phyloP scores from a whole-genome alignment of 2,329 filamentous ascomycete species.

The Fusarium subtropicale region DNA sequence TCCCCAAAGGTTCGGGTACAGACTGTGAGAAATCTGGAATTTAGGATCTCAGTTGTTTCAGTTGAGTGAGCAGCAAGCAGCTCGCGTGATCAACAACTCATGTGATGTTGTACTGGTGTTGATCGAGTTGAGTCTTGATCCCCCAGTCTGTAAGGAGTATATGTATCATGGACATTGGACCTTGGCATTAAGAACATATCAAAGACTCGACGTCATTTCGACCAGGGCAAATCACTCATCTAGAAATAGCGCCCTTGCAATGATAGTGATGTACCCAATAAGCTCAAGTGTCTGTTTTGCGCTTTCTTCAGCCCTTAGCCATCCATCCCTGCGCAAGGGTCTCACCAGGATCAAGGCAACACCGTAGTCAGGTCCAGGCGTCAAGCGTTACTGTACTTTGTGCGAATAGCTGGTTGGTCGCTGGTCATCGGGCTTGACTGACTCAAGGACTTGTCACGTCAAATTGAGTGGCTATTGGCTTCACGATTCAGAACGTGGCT shows the following conservation, averaged over 20 bases:
- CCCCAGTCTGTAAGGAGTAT: neutral
- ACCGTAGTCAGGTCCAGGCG: slow-evolving; percentile 17
- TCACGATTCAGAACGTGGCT: slow-evolving; percentile 15
- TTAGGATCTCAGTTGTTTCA: slow-evolving; percentile 4
- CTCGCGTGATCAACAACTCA: slow-evolving; percentile 4
- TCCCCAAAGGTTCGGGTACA: slow-evolving; percentile 15
- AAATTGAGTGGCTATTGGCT: slow-evolving; percentile 37
- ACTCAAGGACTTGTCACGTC: slow-evolving; percentile 21
- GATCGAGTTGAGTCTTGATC: neutral
- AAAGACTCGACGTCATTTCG: slow-evolving; percentile 31
- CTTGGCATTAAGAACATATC: neutral
- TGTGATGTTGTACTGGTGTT: neutral
- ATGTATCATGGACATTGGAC: neutral
- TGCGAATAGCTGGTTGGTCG: slow-evolving; percentile 15
- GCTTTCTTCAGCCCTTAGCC: slow-evolving; percentile 18
- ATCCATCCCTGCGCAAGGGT: slow-evolving; percentile 26
- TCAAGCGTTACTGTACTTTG: slow-evolving; percentile 26
- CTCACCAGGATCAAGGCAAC: slow-evolving; percentile 21
- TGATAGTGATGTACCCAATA: slow-evolving; percentile 30
- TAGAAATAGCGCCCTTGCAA: slow-evolving; percentile 17
- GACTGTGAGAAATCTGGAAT: slow-evolving; percentile 23
- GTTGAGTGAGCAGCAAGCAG: no score
- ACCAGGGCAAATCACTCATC: slow-evolving; percentile 21
- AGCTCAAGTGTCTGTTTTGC: slow-evolving; percentile 24
- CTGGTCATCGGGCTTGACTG: slow-evolving; percentile 27